These are phyloP conservation scores for Fraxinus xanthoxyloides DNA, from an alignment of 305 asterid genomes.

Conservation along the genomic window DNA sequence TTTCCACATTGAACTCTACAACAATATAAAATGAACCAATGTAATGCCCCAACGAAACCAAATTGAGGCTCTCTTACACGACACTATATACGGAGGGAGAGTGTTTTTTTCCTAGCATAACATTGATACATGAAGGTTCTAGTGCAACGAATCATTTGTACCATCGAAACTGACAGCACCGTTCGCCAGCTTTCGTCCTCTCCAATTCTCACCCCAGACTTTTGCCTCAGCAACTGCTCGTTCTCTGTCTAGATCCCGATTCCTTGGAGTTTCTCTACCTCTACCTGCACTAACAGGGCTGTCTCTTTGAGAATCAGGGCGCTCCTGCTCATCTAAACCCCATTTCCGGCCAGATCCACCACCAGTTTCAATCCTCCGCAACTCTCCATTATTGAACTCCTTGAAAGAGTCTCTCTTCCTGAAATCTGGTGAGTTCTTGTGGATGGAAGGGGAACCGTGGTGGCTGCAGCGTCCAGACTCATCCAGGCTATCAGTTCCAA, in stretches of 20 bases:
- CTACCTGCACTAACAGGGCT: conserved; percentile 75
- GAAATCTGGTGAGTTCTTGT: conserved; percentile 69
- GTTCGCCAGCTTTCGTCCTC: conserved; percentile 61
- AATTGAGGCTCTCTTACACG: neutral
- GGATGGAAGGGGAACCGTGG: conserved; percentile 61
- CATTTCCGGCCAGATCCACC: conserved; percentile 67
- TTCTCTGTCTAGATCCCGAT: conserved; percentile 76
- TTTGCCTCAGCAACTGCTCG: conserved; percentile 91
- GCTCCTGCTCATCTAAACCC: conserved; percentile 67
- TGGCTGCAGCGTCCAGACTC: conserved; percentile 36
- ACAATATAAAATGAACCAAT: neutral
- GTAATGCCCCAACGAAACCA: neutral
- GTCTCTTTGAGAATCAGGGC: conserved; percentile 49
- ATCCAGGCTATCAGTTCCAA: conserved; percentile 50
- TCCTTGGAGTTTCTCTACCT: conserved; percentile 56
- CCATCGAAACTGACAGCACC: conserved; percentile 59
- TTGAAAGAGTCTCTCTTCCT: conserved; percentile 53
- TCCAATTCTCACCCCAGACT: conserved; percentile 95
- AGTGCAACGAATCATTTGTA: conserved; percentile 36
- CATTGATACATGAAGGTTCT: neutral
- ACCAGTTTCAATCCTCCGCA: conserved; percentile 57
- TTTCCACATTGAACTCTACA: conserved; percentile 7
- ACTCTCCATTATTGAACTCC: conserved; percentile 43
- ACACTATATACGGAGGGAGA: neutral
- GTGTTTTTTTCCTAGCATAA: neutral